Percentiles rank a stretch among this genome's conserved stretches.
Conservation (phyloP, 1,139 yeast species). For the Wickerhamomyces sp. region DNA sequence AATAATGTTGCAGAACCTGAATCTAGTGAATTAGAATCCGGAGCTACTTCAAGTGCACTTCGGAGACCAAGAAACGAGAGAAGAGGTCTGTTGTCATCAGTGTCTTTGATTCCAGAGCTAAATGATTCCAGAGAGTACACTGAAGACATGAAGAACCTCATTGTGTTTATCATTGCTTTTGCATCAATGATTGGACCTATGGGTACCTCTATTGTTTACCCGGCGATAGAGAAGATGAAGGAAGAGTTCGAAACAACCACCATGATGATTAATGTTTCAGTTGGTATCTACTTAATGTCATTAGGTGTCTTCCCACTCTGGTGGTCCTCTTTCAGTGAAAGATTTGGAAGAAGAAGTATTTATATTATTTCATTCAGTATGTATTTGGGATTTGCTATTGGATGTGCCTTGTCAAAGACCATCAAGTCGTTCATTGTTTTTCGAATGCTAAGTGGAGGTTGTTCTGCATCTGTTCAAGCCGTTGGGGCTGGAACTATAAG, state of each 20-base stretch:
- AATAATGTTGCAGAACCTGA: too few species aligned
- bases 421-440: slow-evolving; percentile 63
- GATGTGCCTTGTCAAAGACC: slow-evolving; percentile 61
- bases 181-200: slow-evolving; percentile 84
- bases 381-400: slow-evolving; percentile 64
- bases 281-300: slow-evolving; percentile 70
- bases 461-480: slow-evolving; percentile 82
- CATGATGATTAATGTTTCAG: slow-evolving; percentile 66
- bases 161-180: slow-evolving; percentile 62
- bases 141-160: slow-evolving; percentile 38
- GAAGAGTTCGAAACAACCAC: slow-evolving; percentile 49
- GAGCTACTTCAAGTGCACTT: not conserved
- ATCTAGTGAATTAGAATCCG: too few species aligned
- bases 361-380: slow-evolving; percentile 63
- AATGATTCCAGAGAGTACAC: slow-evolving; percentile 69
- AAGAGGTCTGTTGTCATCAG: slow-evolving; percentile 49
- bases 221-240: slow-evolving; percentile 65
- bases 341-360: slow-evolving; percentile 68
- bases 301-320: slow-evolving; percentile 80
- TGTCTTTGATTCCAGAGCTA: slow-evolving; percentile 65
- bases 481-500: slow-evolving; percentile 89
- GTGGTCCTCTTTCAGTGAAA: slow-evolving; percentile 84
- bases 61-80: slow-evolving; percentile 12
- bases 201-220: slow-evolving; percentile 85
- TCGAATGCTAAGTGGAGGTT: slow-evolving; percentile 71